These are phyloP conservation scores for Chlamydomonas schloesseri DNA, from an alignment of 139 green algal genomes.

Conservation along the genomic window DNA sequence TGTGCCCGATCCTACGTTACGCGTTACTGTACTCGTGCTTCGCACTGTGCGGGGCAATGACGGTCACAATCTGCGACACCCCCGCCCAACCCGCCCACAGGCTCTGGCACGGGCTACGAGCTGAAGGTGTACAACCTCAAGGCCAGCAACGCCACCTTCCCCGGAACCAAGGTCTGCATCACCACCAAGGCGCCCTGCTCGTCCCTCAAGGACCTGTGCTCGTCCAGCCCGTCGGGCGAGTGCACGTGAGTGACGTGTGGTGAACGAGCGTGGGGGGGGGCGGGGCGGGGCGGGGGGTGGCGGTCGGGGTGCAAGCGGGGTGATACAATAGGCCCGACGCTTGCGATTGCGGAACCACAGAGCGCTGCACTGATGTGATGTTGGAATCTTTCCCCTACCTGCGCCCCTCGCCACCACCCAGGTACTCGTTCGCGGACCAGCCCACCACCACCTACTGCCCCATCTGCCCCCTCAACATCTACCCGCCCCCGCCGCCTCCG, in stretches of 20 bases:
- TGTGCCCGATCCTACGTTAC: no score
- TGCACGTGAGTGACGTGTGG: neutral
- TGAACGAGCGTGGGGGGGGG: no score
- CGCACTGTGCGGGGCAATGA: no score
- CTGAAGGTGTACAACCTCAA: conserved; percentile 30
- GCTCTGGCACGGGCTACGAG: neutral
- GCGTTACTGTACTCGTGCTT: no score
- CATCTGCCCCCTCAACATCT: neutral
- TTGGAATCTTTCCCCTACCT: no score
- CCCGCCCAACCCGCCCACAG: no score
- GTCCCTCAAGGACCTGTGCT: neutral
- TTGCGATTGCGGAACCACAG: no score
- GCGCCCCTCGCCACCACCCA: neutral
- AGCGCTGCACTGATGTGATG: neutral
- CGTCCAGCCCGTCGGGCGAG: neutral
- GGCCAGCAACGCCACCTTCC: conserved; percentile 11
- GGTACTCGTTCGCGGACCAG: conserved; percentile 2
- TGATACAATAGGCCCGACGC: neutral
- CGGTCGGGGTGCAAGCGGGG: no score
- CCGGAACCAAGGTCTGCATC: conserved; percentile 17
- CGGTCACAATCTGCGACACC: no score
- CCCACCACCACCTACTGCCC: neutral
- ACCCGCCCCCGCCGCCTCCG: neutral
- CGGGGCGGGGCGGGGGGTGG: neutral
- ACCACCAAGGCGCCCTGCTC: neutral